phyloP scores from a whole-genome alignment of 768 basidiomycete genomes.

The Gymnopilus junonius region DNA sequence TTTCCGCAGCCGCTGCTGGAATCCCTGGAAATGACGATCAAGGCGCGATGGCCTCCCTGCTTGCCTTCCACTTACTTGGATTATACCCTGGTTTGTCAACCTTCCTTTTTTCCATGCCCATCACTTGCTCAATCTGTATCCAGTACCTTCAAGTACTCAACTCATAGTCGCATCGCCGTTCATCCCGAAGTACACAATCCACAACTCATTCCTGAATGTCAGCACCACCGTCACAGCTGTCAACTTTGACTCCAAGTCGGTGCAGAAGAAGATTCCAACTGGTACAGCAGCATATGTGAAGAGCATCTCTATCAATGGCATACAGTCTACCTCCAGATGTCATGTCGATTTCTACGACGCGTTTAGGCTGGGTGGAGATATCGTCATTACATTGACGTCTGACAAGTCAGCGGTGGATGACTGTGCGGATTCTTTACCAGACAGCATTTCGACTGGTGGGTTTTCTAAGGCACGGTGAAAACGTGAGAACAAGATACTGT shows the following conservation, averaged over 20 bases:
- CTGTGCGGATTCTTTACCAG: constrained; percentile 58
- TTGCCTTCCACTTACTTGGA: constrained; percentile 67
- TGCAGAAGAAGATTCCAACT: constrained; percentile 58
- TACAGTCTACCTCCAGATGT: constrained; percentile 52
- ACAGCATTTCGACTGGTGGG: constrained; percentile 68
- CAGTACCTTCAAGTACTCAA: constrained; percentile 68
- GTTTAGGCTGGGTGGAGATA: constrained; percentile 64
- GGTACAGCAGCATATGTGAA: constrained; percentile 67
- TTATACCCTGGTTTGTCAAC: constrained; percentile 58
- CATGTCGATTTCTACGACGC: constrained; percentile 75
- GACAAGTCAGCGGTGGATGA: constrained; percentile 55
- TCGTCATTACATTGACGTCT: constrained; percentile 65
- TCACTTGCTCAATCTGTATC: neutral
- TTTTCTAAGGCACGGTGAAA: constrained; percentile 52
- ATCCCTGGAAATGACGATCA: constrained; percentile 76
- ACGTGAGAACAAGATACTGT: too few relatives aligned
- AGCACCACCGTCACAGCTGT: constrained; percentile 65
- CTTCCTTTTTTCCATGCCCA: neutral
- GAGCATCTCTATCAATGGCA: constrained; percentile 61
- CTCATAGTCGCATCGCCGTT: constrained; percentile 72
- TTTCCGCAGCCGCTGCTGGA: constrained; percentile 57
- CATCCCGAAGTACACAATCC: constrained; percentile 70
- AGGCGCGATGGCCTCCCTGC: constrained; percentile 69
- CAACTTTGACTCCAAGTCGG: constrained; percentile 59
- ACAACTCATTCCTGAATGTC: constrained; percentile 65